A percentile compares a stretch with the other conserved stretches of the same genome.
These are phyloP conservation scores for Trichoderma sp. DNA, from an alignment of 2,329 filamentous ascomycete species.

Conservation along the genomic window DNA sequence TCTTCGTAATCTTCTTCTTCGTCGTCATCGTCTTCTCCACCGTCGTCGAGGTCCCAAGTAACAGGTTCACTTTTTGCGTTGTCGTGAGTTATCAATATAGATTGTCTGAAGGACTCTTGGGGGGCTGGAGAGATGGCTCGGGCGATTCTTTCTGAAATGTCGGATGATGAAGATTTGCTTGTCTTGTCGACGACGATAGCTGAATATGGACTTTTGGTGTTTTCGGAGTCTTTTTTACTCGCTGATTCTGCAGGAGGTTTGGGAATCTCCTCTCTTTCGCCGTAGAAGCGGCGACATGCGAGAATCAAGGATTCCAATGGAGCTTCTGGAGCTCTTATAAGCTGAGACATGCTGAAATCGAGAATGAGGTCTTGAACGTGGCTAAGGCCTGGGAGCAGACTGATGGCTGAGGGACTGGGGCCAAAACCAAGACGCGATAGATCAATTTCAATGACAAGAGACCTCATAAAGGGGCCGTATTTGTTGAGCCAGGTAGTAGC, in stretches of 20 bases:
- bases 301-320: conserved; percentile 38
- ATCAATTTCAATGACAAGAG: conserved; percentile 46
- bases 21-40: neutral
- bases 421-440: conserved; percentile 43
- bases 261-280: conserved; percentile 25
- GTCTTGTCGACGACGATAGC: neutral
- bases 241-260: neutral
- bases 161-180: neutral
- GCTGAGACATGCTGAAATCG: conserved; percentile 35
- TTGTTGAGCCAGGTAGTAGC: conserved; percentile 40
- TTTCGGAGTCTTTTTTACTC: neutral
- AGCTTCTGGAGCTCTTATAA: conserved; percentile 28
- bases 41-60: neutral
- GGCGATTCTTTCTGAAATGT: neutral
- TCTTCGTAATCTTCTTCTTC: neutral
- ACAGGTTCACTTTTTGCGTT: neutral
- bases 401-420: conserved; percentile 29
- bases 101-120: neutral
- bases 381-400: conserved; percentile 32
- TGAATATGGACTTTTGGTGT: neutral
- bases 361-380: conserved; percentile 34
- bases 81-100: neutral
- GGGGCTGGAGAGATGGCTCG: conserved; percentile 13
- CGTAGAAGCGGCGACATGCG: conserved; percentile 41
- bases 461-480: conserved; percentile 41